phyloP scores from a whole-genome alignment of 495 filamentous ascomycete genomes.

The Hamigera avellanea region DNA sequence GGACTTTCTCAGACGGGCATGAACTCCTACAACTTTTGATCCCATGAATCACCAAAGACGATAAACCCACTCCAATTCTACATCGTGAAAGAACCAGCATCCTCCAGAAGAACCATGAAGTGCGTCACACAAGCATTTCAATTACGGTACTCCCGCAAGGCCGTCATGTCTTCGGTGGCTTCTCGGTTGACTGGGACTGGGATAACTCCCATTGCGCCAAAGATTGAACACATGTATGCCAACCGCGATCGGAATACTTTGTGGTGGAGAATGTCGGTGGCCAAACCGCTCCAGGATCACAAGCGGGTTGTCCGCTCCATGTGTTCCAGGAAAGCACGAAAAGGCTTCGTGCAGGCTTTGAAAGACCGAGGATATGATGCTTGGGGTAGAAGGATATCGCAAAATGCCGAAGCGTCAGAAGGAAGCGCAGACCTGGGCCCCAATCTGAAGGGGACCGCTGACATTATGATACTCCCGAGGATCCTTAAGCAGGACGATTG shows the following conservation, averaged over 20 bases:
- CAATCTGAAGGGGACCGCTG: too few relatives aligned
- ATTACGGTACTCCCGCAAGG: constrained; percentile 14
- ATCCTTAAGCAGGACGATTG: too few relatives aligned
- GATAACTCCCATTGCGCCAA: constrained; percentile 22
- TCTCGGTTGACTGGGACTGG: constrained; percentile 16
- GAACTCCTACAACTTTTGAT: too few relatives aligned
- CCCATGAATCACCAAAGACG: too few relatives aligned
- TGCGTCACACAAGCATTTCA: constrained; percentile 8
- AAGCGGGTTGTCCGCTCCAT: constrained; percentile 43
- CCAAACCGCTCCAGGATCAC: constrained; percentile 9
- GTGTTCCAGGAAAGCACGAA: constrained; percentile 34
- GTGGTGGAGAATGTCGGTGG: constrained; percentile 38
- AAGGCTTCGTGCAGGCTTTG: constrained; percentile 45
- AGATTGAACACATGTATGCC: constrained; percentile 22
- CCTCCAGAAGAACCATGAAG: too few relatives aligned
- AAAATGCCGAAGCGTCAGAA: constrained; percentile 7
- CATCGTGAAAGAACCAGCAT: background rate
- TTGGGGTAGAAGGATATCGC: constrained; percentile 28
- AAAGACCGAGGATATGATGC: constrained; percentile 41
- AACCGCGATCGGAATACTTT: constrained; percentile 26
- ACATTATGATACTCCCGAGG: too few relatives aligned
- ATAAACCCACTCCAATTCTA: background rate
- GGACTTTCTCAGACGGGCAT: too few relatives aligned
- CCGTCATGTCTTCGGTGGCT: constrained; percentile 17
- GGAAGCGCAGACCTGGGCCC: constrained; percentile 12